Evolutionary conservation across 192 early-diverging fungal genomes (phyloP), one percentile per base, ranked within the genome.

Genomic region (Cladochytrium replicatum): DNA sequence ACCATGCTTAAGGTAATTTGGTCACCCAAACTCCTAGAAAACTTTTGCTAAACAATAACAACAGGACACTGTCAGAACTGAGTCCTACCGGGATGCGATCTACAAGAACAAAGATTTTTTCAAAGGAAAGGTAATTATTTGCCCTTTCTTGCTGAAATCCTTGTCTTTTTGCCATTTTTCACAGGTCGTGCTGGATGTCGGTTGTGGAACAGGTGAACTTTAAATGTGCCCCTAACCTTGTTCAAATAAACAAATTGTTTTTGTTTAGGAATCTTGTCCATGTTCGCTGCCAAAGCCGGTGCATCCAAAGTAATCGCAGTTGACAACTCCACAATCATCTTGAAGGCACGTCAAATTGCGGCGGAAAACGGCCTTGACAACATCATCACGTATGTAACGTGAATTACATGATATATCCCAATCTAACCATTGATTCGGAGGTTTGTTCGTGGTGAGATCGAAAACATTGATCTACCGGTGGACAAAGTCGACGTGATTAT

Each of bases 191-290:
- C 64, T 89, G 25, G 89, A 92, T 60, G 84, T 92, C 7, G 89
- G 89, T 22, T 90, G 89, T 48, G 89, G 89, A 43, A 92, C 89
- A 2, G 89, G 89, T n/a, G n/a, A n/a, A n/a, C n/a, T n/a, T n/a
- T n/a, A n/a, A n/a, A n/a, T n/a, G n/a, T n/a, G n/a, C n/a, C n/a
- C n/a, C n/a, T n/a, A n/a, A n/a, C n/a, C n/a, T n/a, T n/a, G n/a
- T n/a, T n/a, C n/a, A n/a, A n/a, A n/a, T n/a, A n/a, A n/a, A n/a
- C n/a, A n/a, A n/a, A n/a, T n/a, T n/a, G n/a, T n/a, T n/a, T n/a
- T n/a, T n/a, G n/a, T n/a, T n/a, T n/a, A n/a, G n/a, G n/a, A 17
- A 92, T 92, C 39, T 62, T 92, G 23, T 88, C 85, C 44, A 90
- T 92, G 89, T 92, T 92, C 71, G 86, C 86, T 6, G 89, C 87